Base-by-base conservation (phyloP, 2,329 filamentous ascomycete species). In the Lachnellula suecica region DNA sequence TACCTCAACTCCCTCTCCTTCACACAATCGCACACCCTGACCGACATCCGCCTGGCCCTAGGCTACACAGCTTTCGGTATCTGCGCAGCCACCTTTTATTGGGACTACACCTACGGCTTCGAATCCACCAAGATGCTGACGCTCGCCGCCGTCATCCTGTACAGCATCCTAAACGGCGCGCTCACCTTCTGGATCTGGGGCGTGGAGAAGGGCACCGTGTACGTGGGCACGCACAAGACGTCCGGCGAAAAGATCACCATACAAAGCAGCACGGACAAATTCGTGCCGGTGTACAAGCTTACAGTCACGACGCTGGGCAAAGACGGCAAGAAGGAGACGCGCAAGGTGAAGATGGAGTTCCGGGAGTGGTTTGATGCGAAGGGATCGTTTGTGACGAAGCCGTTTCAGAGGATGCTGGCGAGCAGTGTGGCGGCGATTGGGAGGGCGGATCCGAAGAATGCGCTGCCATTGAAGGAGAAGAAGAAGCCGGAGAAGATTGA, bases 51-150 rank as follows among this genome's bases (percentile, higher is more conserved):
- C 49, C 84, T 99, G 42, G 79, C 77, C 0, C 78, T 99, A 8
- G 94, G 94, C 58, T 97, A 95, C 73, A 72, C 78, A 19, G 89
- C 91, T 55, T 91, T 97, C 64, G 70, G 79, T 53, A 84, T 97
- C 57, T 87, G 91, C 17, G 92, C 80, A 20, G 87, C 84, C 56
- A 91, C 90, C 64, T 97, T 97, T 77, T 84, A 83, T 57, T 92
- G 91, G 75, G 94, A 99, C 79, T 96, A 91, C 76, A 90, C 89
- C 68, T 78, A 91, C 44, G 93, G 92, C 63, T 97, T 94, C 79
- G 90, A 96, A 58, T 77, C 73, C 56, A 96, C 92, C 17, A 95
- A 94, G 72, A 74, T 79, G 58, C 93, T 85, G 75, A 95, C 93
- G 0, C 81, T 88, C 3, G 81, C 79, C 35, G 93, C 94, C 3